phyloP scores from a whole-genome alignment of 441 rosid genomes.

The Eutrema salsugineum region DNA sequence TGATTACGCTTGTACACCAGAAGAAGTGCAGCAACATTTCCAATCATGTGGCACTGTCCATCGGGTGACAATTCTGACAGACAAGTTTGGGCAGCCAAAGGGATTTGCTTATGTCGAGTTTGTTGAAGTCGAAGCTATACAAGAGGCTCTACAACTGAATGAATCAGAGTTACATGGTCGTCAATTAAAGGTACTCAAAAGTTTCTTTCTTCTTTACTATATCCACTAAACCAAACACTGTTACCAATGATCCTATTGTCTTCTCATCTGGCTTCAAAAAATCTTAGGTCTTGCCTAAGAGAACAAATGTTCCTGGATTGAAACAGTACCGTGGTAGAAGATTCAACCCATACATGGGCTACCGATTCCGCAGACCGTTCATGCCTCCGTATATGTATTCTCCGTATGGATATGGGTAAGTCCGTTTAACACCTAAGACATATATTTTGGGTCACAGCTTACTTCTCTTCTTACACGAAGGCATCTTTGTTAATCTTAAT shows the following conservation, averaged over 20 bases:
- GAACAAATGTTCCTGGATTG: slow-evolving; percentile 94
- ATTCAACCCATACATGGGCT: slow-evolving; percentile 67
- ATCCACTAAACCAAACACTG: not conserved
- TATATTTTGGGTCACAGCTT: not conserved
- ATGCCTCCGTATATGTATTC: slow-evolving; percentile 72
- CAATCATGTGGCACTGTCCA: slow-evolving; percentile 94
- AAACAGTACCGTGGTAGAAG: slow-evolving; percentile 83
- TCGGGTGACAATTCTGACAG: slow-evolving; percentile 86
- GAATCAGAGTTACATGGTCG: slow-evolving; percentile 97
- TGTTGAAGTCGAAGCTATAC: slow-evolving; percentile 76
- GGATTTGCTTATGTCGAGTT: slow-evolving; percentile 97
- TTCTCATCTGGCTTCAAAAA: not conserved
- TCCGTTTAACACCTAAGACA: not conserved
- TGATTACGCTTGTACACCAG: slow-evolving; percentile 92
- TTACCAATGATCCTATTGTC: not conserved
- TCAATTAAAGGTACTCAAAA: slow-evolving; percentile 60
- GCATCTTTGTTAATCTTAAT: not conserved
- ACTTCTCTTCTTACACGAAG: not conserved
- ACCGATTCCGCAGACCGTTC: slow-evolving; percentile 71
- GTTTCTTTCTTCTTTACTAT: not conserved
- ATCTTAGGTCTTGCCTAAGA: slow-evolving; percentile 70
- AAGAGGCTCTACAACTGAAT: slow-evolving; percentile 71
- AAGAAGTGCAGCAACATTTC: slow-evolving; percentile 96
- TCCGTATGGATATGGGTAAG: slow-evolving; percentile 86
- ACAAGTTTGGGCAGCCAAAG: slow-evolving; percentile 90